phyloP scores from a whole-genome alignment of 208 protist genomes.

The Wallacemonas rigidus region DNA sequence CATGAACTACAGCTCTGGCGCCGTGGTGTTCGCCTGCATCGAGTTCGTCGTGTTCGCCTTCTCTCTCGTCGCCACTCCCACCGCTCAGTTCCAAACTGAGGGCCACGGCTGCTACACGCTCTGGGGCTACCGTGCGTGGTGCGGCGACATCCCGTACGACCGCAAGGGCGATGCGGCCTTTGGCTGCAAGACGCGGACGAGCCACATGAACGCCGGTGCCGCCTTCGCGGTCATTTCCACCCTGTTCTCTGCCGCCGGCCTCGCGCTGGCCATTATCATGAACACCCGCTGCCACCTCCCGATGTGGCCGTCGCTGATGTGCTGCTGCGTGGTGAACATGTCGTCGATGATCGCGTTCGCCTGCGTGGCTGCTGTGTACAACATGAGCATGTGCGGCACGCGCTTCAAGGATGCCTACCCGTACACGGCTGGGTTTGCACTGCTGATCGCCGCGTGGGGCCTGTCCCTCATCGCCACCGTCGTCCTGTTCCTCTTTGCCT shows the following conservation, averaged over 20 bases:
- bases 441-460: constrained; percentile 25
- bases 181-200: constrained; percentile 23
- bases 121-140: constrained; percentile 28
- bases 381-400: constrained; percentile 16
- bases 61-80: constrained; percentile 23
- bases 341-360: constrained; percentile 21
- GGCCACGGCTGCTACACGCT: constrained; percentile 28
- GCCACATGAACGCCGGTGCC: constrained; percentile 18
- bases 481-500: constrained; percentile 22
- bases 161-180: constrained; percentile 24
- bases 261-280: constrained; percentile 22
- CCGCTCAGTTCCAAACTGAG: constrained; percentile 19
- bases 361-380: constrained; percentile 21
- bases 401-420: constrained; percentile 18
- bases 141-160: constrained; percentile 22
- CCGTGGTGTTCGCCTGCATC: constrained; percentile 22
- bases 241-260: constrained; percentile 13
- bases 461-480: constrained; percentile 19
- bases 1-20: constrained; percentile 21
- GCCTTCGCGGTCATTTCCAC: constrained; percentile 26
- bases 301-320: constrained; percentile 11
- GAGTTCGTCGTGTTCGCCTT: constrained; percentile 25
- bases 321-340: constrained; percentile 1
- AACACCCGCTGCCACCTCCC: constrained; percentile 21
- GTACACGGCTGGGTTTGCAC: constrained; percentile 27